Base-by-base conservation (phyloP, 2,329 filamentous ascomycete genomes). In the Aspergillus pseudoviridinutans region DNA sequence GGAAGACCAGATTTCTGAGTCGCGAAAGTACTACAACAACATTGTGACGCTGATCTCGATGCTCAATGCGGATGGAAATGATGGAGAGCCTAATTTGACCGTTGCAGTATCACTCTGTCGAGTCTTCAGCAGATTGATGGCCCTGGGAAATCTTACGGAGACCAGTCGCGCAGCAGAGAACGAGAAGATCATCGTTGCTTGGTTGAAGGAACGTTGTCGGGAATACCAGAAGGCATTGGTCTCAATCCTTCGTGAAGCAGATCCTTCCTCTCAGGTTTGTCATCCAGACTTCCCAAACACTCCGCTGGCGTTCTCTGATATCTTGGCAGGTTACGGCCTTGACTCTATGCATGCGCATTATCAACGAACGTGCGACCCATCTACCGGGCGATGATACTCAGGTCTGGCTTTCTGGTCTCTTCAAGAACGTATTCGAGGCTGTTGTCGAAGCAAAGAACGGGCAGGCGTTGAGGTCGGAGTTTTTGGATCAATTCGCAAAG, bases 21-120 rank as follows among this genome's bases (percentile, higher is more conserved):
- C 92, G 51, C 89, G 87, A 69, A 91, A 92, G 74, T 85, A 96
- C 76, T 96, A 95, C 81, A 96, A 96, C 79, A 91, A 96, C 70
- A 93, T 97, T 68, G 82, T 85, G 7, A 84, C 82, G 10, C 77
- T 97, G 41, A 79, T 96, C 49, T 81, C 82, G 46, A 82, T 86
- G 66, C 75, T 85, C 41, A 71, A 82, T 67, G 78, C 77, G 38
- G 77, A 78, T 28, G 74, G 81, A 2, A 71, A 78, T 22, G 78
- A 82, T 20, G 73, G 79, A 1, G 83, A 87, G 47, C 79, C 84
- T 3, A 80, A 84, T 10, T 78, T 90, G 50, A 77, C 90, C 35
- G 89, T 92, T 0, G 85, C 88, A 0, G 87, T 97, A 22, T 88
- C 92, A 1, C 80, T 97, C 50, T 96, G 92, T 74, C 85, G 92